Evolutionary conservation across 192 early-diverging fungal species (phyloP).

Genomic region (Allomyces macrogynus): DNA sequence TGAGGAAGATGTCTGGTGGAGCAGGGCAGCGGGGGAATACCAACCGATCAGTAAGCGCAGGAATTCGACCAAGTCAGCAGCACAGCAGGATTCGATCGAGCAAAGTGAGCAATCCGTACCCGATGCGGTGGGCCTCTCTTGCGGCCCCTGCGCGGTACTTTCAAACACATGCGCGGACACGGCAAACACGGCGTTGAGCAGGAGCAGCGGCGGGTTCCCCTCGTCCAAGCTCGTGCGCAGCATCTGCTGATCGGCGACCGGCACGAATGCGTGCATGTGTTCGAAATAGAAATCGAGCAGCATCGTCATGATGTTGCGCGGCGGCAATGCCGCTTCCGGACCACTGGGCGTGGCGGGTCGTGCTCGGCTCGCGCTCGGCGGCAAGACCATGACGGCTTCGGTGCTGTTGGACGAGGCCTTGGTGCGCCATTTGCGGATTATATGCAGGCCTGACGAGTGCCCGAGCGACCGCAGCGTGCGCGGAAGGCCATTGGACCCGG

Average conservation of each 20-base stretch:
- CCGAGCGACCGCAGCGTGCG: background rate
- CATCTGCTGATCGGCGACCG: background rate
- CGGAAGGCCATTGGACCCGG: no score
- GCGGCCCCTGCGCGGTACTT: background rate
- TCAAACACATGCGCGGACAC: background rate
- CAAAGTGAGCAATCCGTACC: background rate
- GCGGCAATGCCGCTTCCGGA: background rate
- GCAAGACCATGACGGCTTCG: background rate
- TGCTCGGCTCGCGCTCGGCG: background rate
- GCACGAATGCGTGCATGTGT: background rate
- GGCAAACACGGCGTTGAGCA: background rate
- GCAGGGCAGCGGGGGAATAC: no score
- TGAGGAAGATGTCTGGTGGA: background rate
- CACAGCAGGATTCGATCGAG: background rate
- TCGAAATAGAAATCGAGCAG: background rate
- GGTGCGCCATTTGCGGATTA: background rate
- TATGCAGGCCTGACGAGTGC: background rate
- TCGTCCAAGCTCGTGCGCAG: background rate
- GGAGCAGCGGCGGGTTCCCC: background rate
- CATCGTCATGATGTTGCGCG: background rate
- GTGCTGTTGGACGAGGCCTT: background rate
- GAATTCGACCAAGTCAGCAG: no score
- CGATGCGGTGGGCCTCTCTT: background rate
- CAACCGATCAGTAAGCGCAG: no score
- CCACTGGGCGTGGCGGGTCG: background rate